Evolutionary conservation across 2,329 filamentous ascomycete genomes (phyloP).

Genomic region (Apiospora arundinis): DNA sequence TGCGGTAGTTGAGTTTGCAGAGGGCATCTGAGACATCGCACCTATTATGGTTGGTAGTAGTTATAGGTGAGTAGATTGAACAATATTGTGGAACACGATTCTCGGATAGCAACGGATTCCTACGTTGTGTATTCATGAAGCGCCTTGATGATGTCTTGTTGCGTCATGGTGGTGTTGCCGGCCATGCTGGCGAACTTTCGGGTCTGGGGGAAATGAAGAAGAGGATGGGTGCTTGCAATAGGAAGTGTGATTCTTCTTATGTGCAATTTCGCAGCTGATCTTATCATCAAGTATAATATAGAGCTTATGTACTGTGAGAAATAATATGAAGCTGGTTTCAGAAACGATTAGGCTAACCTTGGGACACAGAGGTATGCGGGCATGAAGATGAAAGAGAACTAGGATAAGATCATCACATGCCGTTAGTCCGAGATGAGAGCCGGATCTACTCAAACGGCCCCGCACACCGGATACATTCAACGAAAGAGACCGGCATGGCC

Average conservation of each 20-base stretch:
- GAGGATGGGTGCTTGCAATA: not conserved
- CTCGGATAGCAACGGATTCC: not conserved
- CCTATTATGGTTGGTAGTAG: slow-evolving; percentile 34
- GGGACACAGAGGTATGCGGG: not conserved
- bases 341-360: too few relatives aligned
- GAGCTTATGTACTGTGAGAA: not conserved
- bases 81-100: too few relatives aligned
- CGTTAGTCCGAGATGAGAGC: slow-evolving; percentile 8
- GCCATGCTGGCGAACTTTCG: slow-evolving; percentile 30
- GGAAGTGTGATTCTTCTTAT: not conserved
- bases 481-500: not conserved
- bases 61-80: not conserved
- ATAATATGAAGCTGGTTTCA: not conserved
- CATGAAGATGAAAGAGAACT: not conserved
- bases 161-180: slow-evolving; percentile 20
- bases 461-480: not conserved
- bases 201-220: not conserved
- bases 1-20: slow-evolving; percentile 52
- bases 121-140: slow-evolving; percentile 44
- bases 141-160: slow-evolving; percentile 40
- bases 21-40: slow-evolving; percentile 60
- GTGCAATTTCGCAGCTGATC: not conserved
- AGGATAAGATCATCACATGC: not conserved
- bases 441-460: not conserved
- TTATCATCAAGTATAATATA: not conserved